Evolutionary conservation across 352 stramenopile species (phyloP), one percentile per base, ranked within the genome.

Genomic region (Phytopythium boreale): DNA sequence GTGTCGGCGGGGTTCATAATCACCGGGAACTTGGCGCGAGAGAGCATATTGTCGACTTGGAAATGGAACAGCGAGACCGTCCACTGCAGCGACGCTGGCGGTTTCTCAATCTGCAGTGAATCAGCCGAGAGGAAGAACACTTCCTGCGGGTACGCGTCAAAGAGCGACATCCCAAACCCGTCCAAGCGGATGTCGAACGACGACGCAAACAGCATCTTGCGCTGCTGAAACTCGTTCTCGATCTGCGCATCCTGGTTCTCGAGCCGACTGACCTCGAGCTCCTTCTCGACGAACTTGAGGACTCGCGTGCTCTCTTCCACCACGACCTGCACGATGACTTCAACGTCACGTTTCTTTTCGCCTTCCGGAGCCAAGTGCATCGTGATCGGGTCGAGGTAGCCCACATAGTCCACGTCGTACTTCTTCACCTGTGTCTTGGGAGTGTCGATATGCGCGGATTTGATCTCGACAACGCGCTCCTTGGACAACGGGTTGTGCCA

Each of bases 401-500:
- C 87, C 20, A 96, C 87, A 31, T 80, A 86, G 59, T 96, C 84
- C 56, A 96, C 87, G 58, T 96, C 87, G 57, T 89, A 90, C 63
- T 82, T 93, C 62, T 88, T 88, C 6, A 72, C 84, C 72, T 84
- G 88, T 47, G 64, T 27, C 51, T 82, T 85, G 8, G 72, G 66
- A 15, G 77, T 79, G 56, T 90, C 78, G 39, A 66, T 8, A 68
- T 94, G 85, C 19, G 72, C 77, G 11, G 92, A 55, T 17, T 66
- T 69, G 15, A 94, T 76, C 37, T 94, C 84, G 26, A 96, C 67
- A 26, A 92, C 75, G 36, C 87, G 87, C n/a, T 93, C 84, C 58
- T 92, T 93, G n/a, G 85, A 84, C 22, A 91, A 72, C 15, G 85
- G 85, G 27, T 94, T 89, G 62, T 91, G 84, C 87, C 87, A 96